Evolutionary conservation across 148 eudicot species (phyloP).

Genomic region (Chenopodium formosanum): DNA sequence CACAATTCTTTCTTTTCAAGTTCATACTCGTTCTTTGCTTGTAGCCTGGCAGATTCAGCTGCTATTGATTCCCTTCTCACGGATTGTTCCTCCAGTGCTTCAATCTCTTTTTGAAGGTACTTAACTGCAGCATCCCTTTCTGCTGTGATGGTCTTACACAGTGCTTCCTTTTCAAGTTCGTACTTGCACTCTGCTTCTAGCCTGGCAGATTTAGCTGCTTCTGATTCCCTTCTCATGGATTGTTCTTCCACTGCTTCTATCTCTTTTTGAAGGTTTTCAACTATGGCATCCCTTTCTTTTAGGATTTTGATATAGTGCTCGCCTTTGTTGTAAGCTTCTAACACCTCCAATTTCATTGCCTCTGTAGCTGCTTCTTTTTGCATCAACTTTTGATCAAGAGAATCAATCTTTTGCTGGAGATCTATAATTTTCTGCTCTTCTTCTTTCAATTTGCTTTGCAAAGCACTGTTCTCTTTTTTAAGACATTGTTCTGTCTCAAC

Average conservation of each 20-base stretch:
- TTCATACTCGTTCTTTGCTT: conserved; percentile 30
- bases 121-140: conserved; percentile 33
- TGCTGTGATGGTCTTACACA: conserved; percentile 22
- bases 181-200: conserved; percentile 33
- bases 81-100: conserved; percentile 36
- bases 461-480: conserved; percentile 39
- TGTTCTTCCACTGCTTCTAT: conserved; percentile 36
- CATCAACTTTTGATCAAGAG: conserved; percentile 30
- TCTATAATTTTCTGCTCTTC: conserved; percentile 34
- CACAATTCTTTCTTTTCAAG: conserved; percentile 42
- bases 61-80: conserved; percentile 28
- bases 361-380: conserved; percentile 30
- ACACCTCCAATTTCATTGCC: conserved; percentile 33
- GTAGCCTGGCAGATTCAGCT: conserved; percentile 32
- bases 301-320: conserved; percentile 32
- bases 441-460: conserved; percentile 33
- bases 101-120: conserved; percentile 41
- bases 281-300: conserved; percentile 34
- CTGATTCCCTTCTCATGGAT: conserved; percentile 29
- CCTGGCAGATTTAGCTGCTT: conserved; percentile 30
- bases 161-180: conserved; percentile 41
- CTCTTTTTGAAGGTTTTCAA: conserved; percentile 40
- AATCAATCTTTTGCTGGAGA: conserved; percentile 37
- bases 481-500: conserved; percentile 31
- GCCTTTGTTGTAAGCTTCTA: conserved; percentile 35